Base-by-base conservation (phyloP, 2,329 filamentous ascomycete species). In the Fusarium dimerum region DNA sequence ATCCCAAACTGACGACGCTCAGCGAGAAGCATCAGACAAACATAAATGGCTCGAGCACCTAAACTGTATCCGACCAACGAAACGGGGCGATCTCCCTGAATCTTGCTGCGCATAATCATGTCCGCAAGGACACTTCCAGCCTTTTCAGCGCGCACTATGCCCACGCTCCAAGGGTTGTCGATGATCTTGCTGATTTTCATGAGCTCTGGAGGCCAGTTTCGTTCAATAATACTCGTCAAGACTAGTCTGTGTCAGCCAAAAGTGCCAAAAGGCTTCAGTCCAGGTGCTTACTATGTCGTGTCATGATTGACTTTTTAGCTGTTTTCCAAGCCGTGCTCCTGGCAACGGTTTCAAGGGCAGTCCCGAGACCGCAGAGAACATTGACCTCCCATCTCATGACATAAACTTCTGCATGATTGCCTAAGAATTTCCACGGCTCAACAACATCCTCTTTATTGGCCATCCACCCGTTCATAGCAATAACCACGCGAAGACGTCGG, bases 381-480 rank as follows among this genome's bases (percentile, higher is more conserved):
- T 91, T 84, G 5, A 89, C 78, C 69, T 97, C 94, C 85, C 89
- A 97, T 45, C 89, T 82, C 20, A 97, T 76, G 2, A 87, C 88
- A 65, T 96, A 97, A 0, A 87, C 83, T 70, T 97, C 93, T 30
- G 84, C 84, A 58, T 88, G 78, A 29, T 80, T 76, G 2, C 88
- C 89, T 30, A 97, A 74, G 29, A 87, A 85, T 43, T 82, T 80
- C 94, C 94, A 99, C 0, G 89, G 89, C 26, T 83, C 80, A 4
- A 52, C 56, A 16, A 86, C 75, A n/a, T 90, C 83, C 51, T 94
- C 87, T 40, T 88, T 82, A 45, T 86, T 82, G 36, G 86, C 80
- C 10, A 94, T 73, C 87, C 92, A 96, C 11, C 94, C 94, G 45
- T 85, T 88, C 48, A 96, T 82, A 18, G 87, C 89, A 58, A 97